Percentiles rank a stretch among this genome's conserved stretches.
Conservation (phyloP, 495 filamentous ascomycete species). For the Aspergillus sparsus region DNA sequence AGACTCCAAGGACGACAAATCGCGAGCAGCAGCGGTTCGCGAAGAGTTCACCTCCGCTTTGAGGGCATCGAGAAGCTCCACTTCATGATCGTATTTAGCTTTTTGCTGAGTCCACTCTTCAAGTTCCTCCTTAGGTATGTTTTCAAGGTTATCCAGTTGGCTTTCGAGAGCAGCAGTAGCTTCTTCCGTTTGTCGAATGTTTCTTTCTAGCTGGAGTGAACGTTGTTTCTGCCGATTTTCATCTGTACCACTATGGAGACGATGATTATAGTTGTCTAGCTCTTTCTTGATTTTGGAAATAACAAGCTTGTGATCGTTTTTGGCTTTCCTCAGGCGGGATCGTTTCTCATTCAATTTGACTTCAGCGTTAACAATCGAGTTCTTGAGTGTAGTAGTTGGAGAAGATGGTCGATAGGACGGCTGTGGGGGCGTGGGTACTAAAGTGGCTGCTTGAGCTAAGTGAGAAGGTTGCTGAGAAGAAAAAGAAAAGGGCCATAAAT, state of each 20-base stretch:
- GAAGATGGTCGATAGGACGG: slow-evolving; percentile 75
- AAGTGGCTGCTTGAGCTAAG: slow-evolving; percentile 39
- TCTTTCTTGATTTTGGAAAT: slow-evolving; percentile 74
- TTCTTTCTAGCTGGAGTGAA: slow-evolving; percentile 72
- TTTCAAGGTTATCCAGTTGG: slow-evolving; percentile 67
- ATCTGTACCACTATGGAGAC: slow-evolving; percentile 69
- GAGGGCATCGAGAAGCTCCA: slow-evolving; percentile 59
- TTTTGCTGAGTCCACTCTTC: slow-evolving; percentile 62
- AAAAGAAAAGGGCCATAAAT: slow-evolving; percentile 10
- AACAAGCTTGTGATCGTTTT: slow-evolving; percentile 76
- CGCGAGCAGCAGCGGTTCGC: slow-evolving; percentile 63
- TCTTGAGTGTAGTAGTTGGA: slow-evolving; percentile 85
- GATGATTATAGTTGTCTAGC: slow-evolving; percentile 71
- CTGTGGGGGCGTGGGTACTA: slow-evolving; percentile 48
- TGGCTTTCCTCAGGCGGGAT: slow-evolving; percentile 68
- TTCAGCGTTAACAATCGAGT: slow-evolving; percentile 80
- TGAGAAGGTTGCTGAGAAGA: not conserved
- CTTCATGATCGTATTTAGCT: slow-evolving; percentile 61
- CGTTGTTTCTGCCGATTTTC: slow-evolving; percentile 84
- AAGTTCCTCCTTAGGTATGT: slow-evolving; percentile 66
- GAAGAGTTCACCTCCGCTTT: slow-evolving; percentile 61
- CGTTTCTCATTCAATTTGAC: slow-evolving; percentile 75
- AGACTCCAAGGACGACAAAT: slow-evolving; percentile 62
- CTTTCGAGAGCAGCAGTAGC: slow-evolving; percentile 59
- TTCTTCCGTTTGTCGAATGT: slow-evolving; percentile 82